These are phyloP conservation scores for Alnus glutinosa DNA, from an alignment of 306 rosid species.

Conservation along the genomic window DNA sequence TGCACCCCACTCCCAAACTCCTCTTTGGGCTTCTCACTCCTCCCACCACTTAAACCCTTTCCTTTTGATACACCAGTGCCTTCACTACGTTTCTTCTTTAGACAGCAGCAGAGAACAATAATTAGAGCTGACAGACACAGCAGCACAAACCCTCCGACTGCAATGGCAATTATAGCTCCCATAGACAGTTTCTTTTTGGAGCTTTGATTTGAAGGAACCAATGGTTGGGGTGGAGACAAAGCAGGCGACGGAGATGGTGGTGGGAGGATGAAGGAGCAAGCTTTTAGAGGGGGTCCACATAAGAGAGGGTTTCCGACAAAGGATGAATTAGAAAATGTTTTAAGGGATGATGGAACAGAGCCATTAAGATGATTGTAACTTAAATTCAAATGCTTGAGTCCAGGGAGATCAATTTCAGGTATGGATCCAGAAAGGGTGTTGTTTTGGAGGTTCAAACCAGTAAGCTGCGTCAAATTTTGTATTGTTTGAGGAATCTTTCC, in stretches of 20 bases:
- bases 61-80: slow-evolving; percentile 46
- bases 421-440: slow-evolving; percentile 74
- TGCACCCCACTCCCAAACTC: slow-evolving; percentile 92
- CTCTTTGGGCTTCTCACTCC: slow-evolving; percentile 83
- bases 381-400: slow-evolving; percentile 64
- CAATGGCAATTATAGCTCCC: slow-evolving; percentile 75
- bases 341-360: slow-evolving; percentile 66
- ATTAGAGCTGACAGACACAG: slow-evolving; percentile 57
- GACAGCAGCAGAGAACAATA: slow-evolving; percentile 61
- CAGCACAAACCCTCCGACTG: slow-evolving; percentile 65
- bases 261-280: slow-evolving; percentile 52
- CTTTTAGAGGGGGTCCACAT: slow-evolving; percentile 74
- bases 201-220: slow-evolving; percentile 37
- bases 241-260: slow-evolving; percentile 48
- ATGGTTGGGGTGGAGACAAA: slow-evolving; percentile 36
- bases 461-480: slow-evolving; percentile 64
- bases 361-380: slow-evolving; percentile 89
- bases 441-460: slow-evolving; percentile 74
- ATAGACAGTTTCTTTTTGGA: slow-evolving; percentile 56
- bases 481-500: slow-evolving; percentile 63
- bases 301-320: slow-evolving; percentile 72
- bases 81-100: slow-evolving; percentile 46
- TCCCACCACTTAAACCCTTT: slow-evolving; percentile 63
- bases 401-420: slow-evolving; percentile 62
- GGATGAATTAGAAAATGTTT: slow-evolving; percentile 59